These are phyloP conservation scores for Rhynchosporium agropyri DNA, from an alignment of 2,329 filamentous ascomycete species.

Conservation along the genomic window DNA sequence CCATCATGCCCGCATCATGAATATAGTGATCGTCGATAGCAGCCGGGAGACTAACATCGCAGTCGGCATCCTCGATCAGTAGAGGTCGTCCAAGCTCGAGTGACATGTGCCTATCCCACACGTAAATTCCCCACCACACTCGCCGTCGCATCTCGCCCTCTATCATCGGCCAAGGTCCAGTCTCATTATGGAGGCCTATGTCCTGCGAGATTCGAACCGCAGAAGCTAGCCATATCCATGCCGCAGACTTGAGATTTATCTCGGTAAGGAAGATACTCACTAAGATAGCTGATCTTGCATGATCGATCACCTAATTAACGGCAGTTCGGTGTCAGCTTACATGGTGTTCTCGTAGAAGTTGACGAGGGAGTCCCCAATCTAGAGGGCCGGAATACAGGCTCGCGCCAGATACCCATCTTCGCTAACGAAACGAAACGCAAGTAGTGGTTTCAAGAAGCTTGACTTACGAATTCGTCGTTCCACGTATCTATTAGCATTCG, in stretches of 20 bases:
- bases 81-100: conserved; percentile 80
- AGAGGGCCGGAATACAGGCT: background rate
- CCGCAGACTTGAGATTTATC: conserved; percentile 81
- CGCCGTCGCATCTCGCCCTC: conserved; percentile 85
- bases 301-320: conserved; percentile 56
- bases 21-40: conserved; percentile 81
- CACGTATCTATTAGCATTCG: conserved; percentile 76
- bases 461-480: conserved; percentile 68
- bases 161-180: conserved; percentile 70
- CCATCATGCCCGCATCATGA: conserved; percentile 57
- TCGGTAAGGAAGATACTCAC: conserved; percentile 81
- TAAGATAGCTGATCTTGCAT: conserved; percentile 72
- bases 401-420: background rate
- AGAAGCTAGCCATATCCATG: conserved; percentile 82
- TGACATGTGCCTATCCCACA: conserved; percentile 79
- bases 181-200: conserved; percentile 77
- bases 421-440: no score
- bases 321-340: background rate
- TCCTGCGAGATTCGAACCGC: conserved; percentile 83
- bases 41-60: conserved; percentile 78
- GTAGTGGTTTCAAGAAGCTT: no score
- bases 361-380: background rate
- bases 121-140: conserved; percentile 93
- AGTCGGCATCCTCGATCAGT: conserved; percentile 85
- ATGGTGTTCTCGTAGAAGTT: background rate